phyloP scores from a whole-genome alignment of 2,329 filamentous ascomycete genomes.

The Xylariaceae sp. region DNA sequence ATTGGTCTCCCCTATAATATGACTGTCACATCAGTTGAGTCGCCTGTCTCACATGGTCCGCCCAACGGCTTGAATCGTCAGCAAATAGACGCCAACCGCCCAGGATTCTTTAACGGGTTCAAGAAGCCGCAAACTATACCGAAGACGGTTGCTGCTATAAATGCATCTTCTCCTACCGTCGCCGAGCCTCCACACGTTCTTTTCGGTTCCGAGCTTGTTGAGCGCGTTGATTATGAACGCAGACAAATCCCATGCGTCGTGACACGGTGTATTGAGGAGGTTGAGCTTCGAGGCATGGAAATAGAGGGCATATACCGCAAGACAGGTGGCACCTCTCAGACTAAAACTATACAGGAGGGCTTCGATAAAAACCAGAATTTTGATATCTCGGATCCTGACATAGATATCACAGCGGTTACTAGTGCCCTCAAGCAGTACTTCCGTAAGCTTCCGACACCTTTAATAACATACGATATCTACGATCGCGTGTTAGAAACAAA shows the following conservation, averaged over 20 bases:
- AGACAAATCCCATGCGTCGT: constrained; percentile 90
- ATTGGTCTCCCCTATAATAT: constrained; percentile 75
- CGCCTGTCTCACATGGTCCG: constrained; percentile 43
- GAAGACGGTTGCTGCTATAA: constrained; percentile 56
- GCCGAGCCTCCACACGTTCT: constrained; percentile 65
- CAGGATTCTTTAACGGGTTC: constrained; percentile 68
- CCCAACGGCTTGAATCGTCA: constrained; percentile 43
- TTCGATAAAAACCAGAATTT: constrained; percentile 87
- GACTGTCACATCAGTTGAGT: constrained; percentile 62
- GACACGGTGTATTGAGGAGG: constrained; percentile 93
- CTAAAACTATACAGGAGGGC: constrained; percentile 87
- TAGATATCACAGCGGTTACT: constrained; percentile 96
- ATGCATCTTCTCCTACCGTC: constrained; percentile 45
- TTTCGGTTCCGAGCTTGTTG: constrained; percentile 88
- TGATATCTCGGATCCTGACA: constrained; percentile 89
- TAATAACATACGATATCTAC: constrained; percentile 93
- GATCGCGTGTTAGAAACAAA: constrained; percentile 84
- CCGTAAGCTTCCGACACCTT: constrained; percentile 84
- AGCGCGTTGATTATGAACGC: constrained; percentile 86
- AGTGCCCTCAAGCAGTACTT: constrained; percentile 98
- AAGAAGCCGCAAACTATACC: constrained; percentile 60
- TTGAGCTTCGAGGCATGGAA: constrained; percentile 95
- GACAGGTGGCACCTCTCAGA: constrained; percentile 89
- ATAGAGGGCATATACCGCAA: constrained; percentile 98
- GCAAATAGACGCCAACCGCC: constrained; percentile 48